Evolutionary conservation across 495 filamentous ascomycete species (phyloP).

Genomic region (Delitschia confertaspora): DNA sequence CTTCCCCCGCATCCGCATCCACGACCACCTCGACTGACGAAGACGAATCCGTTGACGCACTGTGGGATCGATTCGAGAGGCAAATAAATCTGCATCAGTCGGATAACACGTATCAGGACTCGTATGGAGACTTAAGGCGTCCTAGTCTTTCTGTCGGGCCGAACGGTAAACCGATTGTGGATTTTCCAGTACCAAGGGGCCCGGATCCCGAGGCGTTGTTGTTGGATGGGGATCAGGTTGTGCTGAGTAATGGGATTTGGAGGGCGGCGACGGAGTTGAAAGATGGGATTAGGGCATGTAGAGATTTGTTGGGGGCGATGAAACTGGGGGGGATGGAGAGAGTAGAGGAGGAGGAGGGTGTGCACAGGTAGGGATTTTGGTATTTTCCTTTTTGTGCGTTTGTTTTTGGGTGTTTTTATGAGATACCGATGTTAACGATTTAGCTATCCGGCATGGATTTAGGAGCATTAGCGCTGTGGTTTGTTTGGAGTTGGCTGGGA

Average conservation of each 20-base stretch:
- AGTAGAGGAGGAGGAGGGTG: slow-evolving; percentile 1
- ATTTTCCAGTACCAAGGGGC: slow-evolving; percentile 24
- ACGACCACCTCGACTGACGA: slow-evolving; percentile 12
- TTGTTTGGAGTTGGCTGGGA: too few relatives aligned
- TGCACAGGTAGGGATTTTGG: too few relatives aligned
- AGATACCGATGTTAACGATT: too few relatives aligned
- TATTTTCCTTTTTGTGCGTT: too few relatives aligned
- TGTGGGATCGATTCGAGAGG: slow-evolving; percentile 17
- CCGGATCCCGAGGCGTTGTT: slow-evolving; percentile 19
- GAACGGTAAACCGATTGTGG: slow-evolving; percentile 17
- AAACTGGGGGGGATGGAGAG: slow-evolving; percentile 10
- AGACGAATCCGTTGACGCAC: slow-evolving; percentile 17
- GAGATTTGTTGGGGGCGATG: slow-evolving; percentile 18
- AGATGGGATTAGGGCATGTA: slow-evolving; percentile 9
- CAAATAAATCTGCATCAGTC: background rate
- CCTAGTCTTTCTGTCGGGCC: slow-evolving; percentile 12
- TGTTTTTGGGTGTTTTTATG: too few relatives aligned
- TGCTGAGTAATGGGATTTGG: slow-evolving; percentile 11
- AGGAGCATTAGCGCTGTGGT: too few relatives aligned
- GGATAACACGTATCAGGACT: background rate
- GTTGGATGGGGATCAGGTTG: slow-evolving; percentile 5
- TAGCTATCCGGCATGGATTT: too few relatives aligned
- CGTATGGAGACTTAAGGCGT: background rate
- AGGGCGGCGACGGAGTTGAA: slow-evolving; percentile 17
- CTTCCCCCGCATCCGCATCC: slow-evolving; percentile 9